Percentiles rank a stretch among this genome's conserved stretches.
phyloP scores from a whole-genome alignment of 2,329 filamentous ascomycete species.

The Phyllosticta capitalensis region DNA sequence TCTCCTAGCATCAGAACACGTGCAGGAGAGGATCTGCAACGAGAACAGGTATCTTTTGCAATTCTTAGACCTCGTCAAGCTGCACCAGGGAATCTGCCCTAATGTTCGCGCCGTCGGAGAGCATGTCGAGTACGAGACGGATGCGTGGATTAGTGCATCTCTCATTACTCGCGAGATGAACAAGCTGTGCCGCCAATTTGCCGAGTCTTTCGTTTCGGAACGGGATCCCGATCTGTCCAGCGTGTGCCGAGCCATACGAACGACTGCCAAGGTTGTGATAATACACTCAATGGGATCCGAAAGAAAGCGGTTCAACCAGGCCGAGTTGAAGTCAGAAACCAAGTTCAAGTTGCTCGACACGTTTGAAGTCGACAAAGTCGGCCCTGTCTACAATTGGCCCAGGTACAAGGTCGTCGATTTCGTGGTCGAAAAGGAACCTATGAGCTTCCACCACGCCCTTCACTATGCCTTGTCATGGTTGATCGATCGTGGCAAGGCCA shows the following conservation, averaged over 20 bases:
- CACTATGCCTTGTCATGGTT: constrained; percentile 97
- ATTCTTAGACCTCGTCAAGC: constrained; percentile 88
- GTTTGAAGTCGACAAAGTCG: constrained; percentile 63
- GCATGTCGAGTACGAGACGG: constrained; percentile 96
- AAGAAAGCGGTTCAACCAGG: constrained; percentile 70
- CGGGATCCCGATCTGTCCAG: constrained; percentile 54
- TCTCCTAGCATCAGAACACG: constrained; percentile 77
- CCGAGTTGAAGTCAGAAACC: constrained; percentile 80
- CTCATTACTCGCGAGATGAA: constrained; percentile 94
- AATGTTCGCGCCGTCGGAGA: constrained; percentile 87
- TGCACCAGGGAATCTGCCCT: constrained; percentile 94
- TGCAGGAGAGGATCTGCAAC: constrained; percentile 72
- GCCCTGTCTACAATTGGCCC: constrained; percentile 22
- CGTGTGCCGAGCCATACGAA: constrained; percentile 62
- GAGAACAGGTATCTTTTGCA: constrained; percentile 86
- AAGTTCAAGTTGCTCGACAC: constrained; percentile 68
- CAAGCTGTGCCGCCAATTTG: constrained; percentile 76
- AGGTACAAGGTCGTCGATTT: constrained; percentile 64
- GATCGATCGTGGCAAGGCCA: constrained; percentile 74
- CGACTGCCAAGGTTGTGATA: constrained; percentile 74
- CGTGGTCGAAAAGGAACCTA: constrained; percentile 75
- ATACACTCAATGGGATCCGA: constrained; percentile 86
- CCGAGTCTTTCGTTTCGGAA: constrained; percentile 70
- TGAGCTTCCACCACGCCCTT: constrained; percentile 95
- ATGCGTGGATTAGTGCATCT: constrained; percentile 95